phyloP scores from a whole-genome alignment of 257 asterid species.

The Perilla frutescens region DNA sequence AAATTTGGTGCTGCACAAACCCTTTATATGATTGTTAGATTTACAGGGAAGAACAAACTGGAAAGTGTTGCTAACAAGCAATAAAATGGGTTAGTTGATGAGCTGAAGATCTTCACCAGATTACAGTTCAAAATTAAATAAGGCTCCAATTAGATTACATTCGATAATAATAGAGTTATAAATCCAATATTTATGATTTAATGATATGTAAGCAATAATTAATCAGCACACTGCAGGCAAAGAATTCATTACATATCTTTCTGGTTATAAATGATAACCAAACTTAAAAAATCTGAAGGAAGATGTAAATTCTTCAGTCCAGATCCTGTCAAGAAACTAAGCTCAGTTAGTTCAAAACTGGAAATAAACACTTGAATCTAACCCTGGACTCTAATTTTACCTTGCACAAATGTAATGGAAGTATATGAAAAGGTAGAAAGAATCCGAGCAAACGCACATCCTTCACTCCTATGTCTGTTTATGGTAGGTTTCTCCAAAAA shows the following conservation, averaged over 20 bases:
- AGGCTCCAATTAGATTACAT: not conserved
- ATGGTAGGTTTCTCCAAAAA: not conserved
- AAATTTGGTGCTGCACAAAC: not conserved
- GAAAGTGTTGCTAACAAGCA: not conserved
- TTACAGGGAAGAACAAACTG: no score
- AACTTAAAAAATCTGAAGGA: not conserved
- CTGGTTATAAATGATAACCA: not conserved
- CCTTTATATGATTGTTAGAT: not conserved
- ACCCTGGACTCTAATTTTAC: slow-evolving; percentile 15
- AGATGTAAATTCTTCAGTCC: not conserved
- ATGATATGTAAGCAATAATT: slow-evolving; percentile 21
- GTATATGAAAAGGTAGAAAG: not conserved
- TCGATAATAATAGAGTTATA: not conserved
- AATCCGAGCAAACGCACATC: not conserved
- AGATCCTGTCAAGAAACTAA: not conserved
- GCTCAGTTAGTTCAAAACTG: not conserved
- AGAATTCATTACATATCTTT: slow-evolving; percentile 5
- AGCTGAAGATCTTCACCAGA: not conserved
- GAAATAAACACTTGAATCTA: not conserved
- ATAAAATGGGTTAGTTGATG: not conserved
- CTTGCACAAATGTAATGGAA: slow-evolving; percentile 7
- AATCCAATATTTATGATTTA: not conserved
- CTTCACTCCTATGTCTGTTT: not conserved
- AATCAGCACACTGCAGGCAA: slow-evolving; percentile 20
- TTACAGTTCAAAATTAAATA: not conserved